phyloP scores from a whole-genome alignment of 768 basidiomycete genomes.

The Mycena amicta region DNA sequence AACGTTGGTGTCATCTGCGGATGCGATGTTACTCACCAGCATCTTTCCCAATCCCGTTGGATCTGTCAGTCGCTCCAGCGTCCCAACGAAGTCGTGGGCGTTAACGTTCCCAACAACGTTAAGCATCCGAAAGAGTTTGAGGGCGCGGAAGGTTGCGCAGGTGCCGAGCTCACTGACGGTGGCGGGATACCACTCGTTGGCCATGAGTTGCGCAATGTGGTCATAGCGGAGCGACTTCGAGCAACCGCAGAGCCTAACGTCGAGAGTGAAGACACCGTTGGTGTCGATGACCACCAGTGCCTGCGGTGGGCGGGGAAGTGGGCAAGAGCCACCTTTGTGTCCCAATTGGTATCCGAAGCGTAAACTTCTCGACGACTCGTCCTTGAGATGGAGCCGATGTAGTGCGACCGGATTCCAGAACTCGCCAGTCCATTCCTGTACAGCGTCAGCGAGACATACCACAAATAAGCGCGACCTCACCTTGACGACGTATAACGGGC shows the following conservation, averaged over 20 bases:
- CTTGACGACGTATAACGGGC: background rate
- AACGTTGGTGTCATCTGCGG: background rate
- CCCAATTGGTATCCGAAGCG: background rate
- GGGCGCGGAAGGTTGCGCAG: too few relatives aligned
- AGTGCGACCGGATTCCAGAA: background rate
- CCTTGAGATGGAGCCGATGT: background rate
- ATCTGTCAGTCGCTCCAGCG: constrained; percentile 7
- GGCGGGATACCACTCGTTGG: too few relatives aligned
- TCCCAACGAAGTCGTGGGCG: constrained; percentile 14
- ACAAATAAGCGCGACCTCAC: background rate
- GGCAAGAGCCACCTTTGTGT: background rate
- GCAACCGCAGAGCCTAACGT: constrained; percentile 3
- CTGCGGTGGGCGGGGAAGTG: background rate
- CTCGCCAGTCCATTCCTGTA: constrained; percentile 3
- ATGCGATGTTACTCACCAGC: background rate
- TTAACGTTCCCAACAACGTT: constrained; percentile 17
- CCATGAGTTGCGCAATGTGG: constrained; percentile 3
- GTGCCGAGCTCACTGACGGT: too few relatives aligned
- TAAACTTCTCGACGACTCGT: background rate
- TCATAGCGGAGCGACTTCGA: background rate
- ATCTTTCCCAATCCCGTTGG: background rate
- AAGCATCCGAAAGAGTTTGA: constrained; percentile 15
- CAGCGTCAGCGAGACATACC: background rate
- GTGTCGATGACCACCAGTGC: background rate
- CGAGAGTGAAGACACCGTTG: constrained; percentile 1